Evolutionary conservation across 1,284 basidiomycete species (phyloP), one percentile per base, ranked within the genome.

Genomic region (Fomitopsis betulina): DNA sequence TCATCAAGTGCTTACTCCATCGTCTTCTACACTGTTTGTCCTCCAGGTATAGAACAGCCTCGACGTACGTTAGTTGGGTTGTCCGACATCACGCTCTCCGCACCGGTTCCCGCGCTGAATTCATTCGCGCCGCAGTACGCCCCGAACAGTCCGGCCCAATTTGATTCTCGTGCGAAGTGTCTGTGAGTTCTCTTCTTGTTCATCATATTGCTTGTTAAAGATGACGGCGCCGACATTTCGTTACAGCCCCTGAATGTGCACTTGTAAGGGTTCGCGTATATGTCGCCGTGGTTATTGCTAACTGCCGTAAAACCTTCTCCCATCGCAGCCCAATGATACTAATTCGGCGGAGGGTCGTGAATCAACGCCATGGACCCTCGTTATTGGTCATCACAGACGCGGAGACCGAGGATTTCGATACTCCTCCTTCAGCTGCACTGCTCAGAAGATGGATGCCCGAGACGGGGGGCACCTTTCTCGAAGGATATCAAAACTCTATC

Each of bases 401-500:
- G n/a, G n/a, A n/a, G n/a, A n/a, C n/a, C n/a, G n/a, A n/a, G n/a
- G n/a, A n/a, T n/a, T n/a, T n/a, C n/a, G n/a, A n/a, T n/a, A n/a
- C n/a, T n/a, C n/a, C n/a, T n/a, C 33, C 33, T 33, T 13, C 32
- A 32, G 33, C 33, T 35, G 30, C 49, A 51, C 17, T 13, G 49
- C 49, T 33, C 49, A 21, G 17, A 30, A 47, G 45, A 1, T 21
- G 19, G 45, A 21, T 35, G 33, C 9, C 17, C 32, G 49, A 35
- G 49, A 23, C 21, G 21, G 7, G 12, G n/a, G 49, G 49, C 49
- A 32, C 49, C 35, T n/a, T 35, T 27, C 32, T 19, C 17, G 25
- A 47, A 47, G 45, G 13, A 47, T 47, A 47, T 51, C 30, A 51
- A 51, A 51, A 51, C 49, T 35, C 32, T 51, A 51, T n/a, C n/a